Percentiles rank a stretch among this genome's conserved stretches.
Conservation (phyloP, 345 rosid genomes). For the Brassica incana region DNA sequence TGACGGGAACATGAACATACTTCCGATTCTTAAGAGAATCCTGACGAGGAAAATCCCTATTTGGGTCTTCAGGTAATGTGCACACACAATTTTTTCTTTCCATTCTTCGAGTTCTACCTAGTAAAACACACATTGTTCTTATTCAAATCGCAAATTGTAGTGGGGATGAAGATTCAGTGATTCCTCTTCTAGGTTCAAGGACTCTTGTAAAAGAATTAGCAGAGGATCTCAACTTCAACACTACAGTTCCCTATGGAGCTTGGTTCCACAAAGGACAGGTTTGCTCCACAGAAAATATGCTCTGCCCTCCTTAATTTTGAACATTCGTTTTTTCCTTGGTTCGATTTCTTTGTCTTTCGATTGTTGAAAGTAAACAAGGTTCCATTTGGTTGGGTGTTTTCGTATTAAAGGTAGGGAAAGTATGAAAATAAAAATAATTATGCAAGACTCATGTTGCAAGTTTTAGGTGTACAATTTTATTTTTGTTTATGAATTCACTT, state of each 20-base stretch:
- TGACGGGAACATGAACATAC: conserved; percentile 72
- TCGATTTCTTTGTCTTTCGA: not conserved
- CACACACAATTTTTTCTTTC: not conserved
- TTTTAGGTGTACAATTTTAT: not conserved
- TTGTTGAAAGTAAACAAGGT: not conserved
- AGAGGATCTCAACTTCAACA: conserved; percentile 54
- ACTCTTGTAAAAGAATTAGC: conserved; percentile 80
- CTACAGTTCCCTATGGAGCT: conserved; percentile 72
- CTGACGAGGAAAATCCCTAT: conserved; percentile 61
- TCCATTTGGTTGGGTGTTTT: not conserved
- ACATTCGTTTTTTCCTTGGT: not conserved
- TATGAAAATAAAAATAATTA: not conserved
- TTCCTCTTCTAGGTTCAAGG: conserved; percentile 78
- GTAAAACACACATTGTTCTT: not conserved
- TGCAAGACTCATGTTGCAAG: not conserved
- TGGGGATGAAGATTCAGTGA: conserved; percentile 88
- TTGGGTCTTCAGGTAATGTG: conserved; percentile 74
- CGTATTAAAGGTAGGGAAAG: not conserved
- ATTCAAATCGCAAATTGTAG: conserved; percentile 38
- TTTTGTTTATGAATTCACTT: not conserved
- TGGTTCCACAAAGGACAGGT: conserved; percentile 97
- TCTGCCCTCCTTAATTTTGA: conserved; percentile 3
- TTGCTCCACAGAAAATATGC: not conserved
- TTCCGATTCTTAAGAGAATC: conserved; percentile 72
- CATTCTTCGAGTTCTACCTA: not conserved